Percentiles rank a stretch among this genome's conserved stretches.
Evolutionary conservation across 2,329 filamentous ascomycete genomes (phyloP).

Genomic region (Ophiostoma tasmaniense): DNA sequence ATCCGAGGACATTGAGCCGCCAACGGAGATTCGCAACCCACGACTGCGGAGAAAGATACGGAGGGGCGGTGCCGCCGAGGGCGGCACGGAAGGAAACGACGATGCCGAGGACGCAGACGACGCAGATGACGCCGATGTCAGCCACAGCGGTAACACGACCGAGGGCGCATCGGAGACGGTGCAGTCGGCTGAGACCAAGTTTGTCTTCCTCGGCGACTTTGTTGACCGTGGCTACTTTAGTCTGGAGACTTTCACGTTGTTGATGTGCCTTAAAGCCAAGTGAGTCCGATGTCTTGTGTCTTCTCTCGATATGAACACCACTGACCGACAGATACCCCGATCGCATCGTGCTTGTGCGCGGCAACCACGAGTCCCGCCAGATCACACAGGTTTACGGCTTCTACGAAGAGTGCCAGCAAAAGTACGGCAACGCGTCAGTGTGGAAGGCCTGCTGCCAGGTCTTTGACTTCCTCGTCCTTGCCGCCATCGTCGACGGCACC

Average conservation of each 20-base stretch:
- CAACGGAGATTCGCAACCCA: slow-evolving; percentile 78
- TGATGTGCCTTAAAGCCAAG: slow-evolving; percentile 85
- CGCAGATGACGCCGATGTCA: slow-evolving; percentile 17
- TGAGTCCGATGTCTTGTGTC: slow-evolving; percentile 25
- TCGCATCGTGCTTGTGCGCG: slow-evolving; percentile 89
- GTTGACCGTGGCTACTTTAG: slow-evolving; percentile 97
- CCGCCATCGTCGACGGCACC: slow-evolving; percentile 94
- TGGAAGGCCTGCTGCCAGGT: slow-evolving; percentile 99
- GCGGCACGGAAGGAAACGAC: slow-evolving; percentile 30
- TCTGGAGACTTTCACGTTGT: slow-evolving; percentile 92
- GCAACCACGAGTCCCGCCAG: slow-evolving; percentile 94
- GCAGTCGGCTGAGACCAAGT: slow-evolving; percentile 47
- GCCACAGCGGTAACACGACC: slow-evolving; percentile 29
- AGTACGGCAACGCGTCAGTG: slow-evolving; percentile 98
- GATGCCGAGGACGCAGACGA: not conserved
- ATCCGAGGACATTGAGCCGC: slow-evolving; percentile 86
- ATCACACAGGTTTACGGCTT: slow-evolving; percentile 99
- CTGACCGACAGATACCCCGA: slow-evolving; percentile 70
- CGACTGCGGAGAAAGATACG: slow-evolving; percentile 81
- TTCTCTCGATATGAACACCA: not conserved
- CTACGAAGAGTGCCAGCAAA: slow-evolving; percentile 95
- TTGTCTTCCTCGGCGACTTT: slow-evolving; percentile 72
- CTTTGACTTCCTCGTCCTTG: slow-evolving; percentile 94
- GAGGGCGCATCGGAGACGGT: slow-evolving; percentile 27
- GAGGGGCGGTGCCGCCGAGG: slow-evolving; percentile 35